These are phyloP conservation scores for Didymellaceae sp. DNA, from an alignment of 2,329 filamentous ascomycete genomes.

Conservation along the genomic window DNA sequence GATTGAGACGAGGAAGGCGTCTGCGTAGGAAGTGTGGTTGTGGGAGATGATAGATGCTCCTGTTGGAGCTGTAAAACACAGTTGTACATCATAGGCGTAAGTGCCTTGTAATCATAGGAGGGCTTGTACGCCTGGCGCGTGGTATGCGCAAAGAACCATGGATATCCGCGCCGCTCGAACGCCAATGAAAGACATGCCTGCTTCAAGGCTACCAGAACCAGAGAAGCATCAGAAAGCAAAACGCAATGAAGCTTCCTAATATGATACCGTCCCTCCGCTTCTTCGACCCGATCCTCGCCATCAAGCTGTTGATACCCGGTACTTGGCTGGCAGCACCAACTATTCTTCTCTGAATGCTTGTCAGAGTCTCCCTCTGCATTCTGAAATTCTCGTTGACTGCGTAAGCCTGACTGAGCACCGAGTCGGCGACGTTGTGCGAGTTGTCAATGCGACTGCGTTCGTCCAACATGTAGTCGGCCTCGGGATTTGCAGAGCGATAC, in stretches of 20 bases:
- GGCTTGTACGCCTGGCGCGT: slow-evolving; percentile 22
- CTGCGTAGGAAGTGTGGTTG: neutral
- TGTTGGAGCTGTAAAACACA: slow-evolving; percentile 30
- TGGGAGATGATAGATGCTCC: neutral
- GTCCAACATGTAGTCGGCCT: slow-evolving; percentile 96
- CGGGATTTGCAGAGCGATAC: slow-evolving; percentile 83
- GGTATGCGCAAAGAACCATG: slow-evolving; percentile 28
- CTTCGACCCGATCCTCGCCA: slow-evolving; percentile 90
- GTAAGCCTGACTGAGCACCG: slow-evolving; percentile 92
- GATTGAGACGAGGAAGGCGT: slow-evolving; percentile 11
- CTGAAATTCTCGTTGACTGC: slow-evolving; percentile 92
- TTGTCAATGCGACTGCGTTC: slow-evolving; percentile 86
- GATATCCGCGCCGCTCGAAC: slow-evolving; percentile 38
- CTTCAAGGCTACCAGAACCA: slow-evolving; percentile 53
- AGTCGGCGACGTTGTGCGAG: slow-evolving; percentile 87
- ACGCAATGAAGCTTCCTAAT: slow-evolving; percentile 85
- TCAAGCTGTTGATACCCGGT: slow-evolving; percentile 89
- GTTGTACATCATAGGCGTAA: slow-evolving; percentile 36
- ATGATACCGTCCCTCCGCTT: slow-evolving; percentile 96
- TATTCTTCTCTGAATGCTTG: slow-evolving; percentile 89
- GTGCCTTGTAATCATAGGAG: slow-evolving; percentile 20
- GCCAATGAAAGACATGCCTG: slow-evolving; percentile 19
- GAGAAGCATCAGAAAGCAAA: slow-evolving; percentile 87
- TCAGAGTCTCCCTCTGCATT: slow-evolving; percentile 83
- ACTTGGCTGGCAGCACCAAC: slow-evolving; percentile 88